Evolutionary conservation across 768 basidiomycete species (phyloP), one percentile per base, ranked within the genome.

Genomic region (Lactifluus subvellereus): DNA sequence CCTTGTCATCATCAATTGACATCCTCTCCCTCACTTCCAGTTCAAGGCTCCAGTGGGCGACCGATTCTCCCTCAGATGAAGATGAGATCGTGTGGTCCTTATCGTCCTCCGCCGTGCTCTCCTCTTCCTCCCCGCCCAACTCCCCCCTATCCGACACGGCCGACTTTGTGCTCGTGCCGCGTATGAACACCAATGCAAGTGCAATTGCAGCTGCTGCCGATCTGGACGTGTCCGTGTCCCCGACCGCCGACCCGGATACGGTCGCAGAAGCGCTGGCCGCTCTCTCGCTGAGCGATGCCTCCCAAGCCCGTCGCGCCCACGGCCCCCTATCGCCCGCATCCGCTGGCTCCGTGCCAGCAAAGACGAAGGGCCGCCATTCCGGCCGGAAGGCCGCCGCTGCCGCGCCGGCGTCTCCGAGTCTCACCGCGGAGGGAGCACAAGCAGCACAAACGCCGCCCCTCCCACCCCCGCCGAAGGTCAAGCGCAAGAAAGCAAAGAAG

Each of bases 121-220:
- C 64, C 33, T 42, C 61, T 3, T 40, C 64, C 1, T 27, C 57
- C 6, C 52, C 53, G 14, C 27, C 40, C 33, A 52, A 35, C 67
- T 79, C 50, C 2, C 68, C 58, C 53, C 68, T 68, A 18, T 43
- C 64, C 4, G 72, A 71, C 13, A 71, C 72, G 54, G 68, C 69
- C 56, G 75, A 71, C 58, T 64, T 69, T 30, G 71, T 62, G 53
- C 66, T 71, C 32, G 72, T 74, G 27, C 78, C 78, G 11, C 81
- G 81, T 66, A 77, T 80, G 52, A 83, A 84, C 59, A 82, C 80
- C 69, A 78, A 84, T 54, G 70, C 84, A 57, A 73, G 84, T 3
- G 80, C 69, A 77, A 79, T 54, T 81, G 83, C 61, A 81, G 78
- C 70, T 77, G 84, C 59, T 70, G 6, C 35, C 22, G 33, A 33